Evolutionary conservation across 2,329 filamentous ascomycete species (phyloP), one percentile per base, ranked within the genome.

Genomic region (Fusarium liriodendri): DNA sequence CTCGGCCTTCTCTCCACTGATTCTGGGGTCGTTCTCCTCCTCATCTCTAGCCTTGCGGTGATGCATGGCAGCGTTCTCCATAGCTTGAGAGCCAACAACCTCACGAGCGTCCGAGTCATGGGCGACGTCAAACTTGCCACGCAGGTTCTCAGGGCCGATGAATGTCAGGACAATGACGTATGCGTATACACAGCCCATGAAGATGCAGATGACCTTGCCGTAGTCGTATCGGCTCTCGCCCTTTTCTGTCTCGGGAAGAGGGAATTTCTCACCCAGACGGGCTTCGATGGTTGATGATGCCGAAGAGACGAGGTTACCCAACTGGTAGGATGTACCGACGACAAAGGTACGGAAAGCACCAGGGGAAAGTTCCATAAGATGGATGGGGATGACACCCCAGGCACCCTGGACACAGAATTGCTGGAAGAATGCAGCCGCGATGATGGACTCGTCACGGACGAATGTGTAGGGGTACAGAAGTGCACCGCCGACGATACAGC

Each of bases 401-500:
- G 92, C 93, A 25, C 93, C 93, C 80, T 94, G 92, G 2, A 94
- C 92, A 77, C 89, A 93, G 80, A 95, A 94, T 80, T 95, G 93
- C 83, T 96, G 88, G 82, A 97, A 97, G 83, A 97, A 97, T 2
- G 94, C 94, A 0, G 93, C 91, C 0, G 94, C 94, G 58, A 95
- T 95, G 77, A 97, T 85, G 16, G 86, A 85, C 7, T 91, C 84
- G 75, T 84, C 86, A 3, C 84, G 84, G 13, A 91, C 87, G 76
- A 95, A 97, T 0, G 91, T 93, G 83, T 97, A 97, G 0, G 95
- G 94, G 80, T 97, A 97, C 2, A 97, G 86, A 1, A 97, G 84
- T 0, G 94, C 94, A 33, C 93, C 94, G 27, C 94, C 94, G 66
- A 89, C 70, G 50, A 90, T 74, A 76, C 87, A 90, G 79, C 91